Evolutionary conservation across 768 basidiomycete genomes (phyloP).

Genomic region (Hypsizygus marmoreus): DNA sequence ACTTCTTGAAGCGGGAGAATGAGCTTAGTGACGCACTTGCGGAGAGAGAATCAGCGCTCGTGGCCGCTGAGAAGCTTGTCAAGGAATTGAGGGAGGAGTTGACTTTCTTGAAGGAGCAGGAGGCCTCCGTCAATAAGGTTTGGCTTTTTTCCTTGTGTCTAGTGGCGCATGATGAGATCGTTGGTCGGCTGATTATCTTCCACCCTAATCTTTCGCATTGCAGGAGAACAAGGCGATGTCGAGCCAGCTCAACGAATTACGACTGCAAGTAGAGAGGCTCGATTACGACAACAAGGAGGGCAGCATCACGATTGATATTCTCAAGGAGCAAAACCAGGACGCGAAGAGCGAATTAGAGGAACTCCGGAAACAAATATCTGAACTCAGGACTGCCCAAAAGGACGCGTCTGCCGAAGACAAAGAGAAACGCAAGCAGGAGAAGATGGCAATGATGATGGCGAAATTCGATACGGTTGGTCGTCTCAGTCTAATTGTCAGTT

Average conservation of each 20-base stretch:
- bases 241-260: conserved; percentile 88
- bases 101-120: conserved; percentile 88
- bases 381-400: conserved; percentile 80
- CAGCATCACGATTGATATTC: conserved; percentile 87
- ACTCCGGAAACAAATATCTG: conserved; percentile 74
- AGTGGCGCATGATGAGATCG: neutral
- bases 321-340: conserved; percentile 93
- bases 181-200: neutral
- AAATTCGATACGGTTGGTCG: conserved; percentile 89
- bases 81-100: conserved; percentile 90
- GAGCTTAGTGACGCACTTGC: conserved; percentile 92
- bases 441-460: conserved; percentile 99
- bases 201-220: neutral
- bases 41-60: conserved; percentile 85
- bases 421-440: conserved; percentile 98
- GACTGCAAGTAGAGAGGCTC: conserved; percentile 86
- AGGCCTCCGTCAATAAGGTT: conserved; percentile 75
- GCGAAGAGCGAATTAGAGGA: conserved; percentile 88
- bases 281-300: conserved; percentile 97
- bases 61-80: conserved; percentile 80
- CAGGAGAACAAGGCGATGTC: conserved; percentile 96
- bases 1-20: conserved; percentile 95
- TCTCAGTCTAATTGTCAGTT: conserved; percentile 6
- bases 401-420: conserved; percentile 92
- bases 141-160: conserved; percentile 12